Base-by-base conservation (phyloP, 2,329 filamentous ascomycete genomes). In the Aspergillus sp. region DNA sequence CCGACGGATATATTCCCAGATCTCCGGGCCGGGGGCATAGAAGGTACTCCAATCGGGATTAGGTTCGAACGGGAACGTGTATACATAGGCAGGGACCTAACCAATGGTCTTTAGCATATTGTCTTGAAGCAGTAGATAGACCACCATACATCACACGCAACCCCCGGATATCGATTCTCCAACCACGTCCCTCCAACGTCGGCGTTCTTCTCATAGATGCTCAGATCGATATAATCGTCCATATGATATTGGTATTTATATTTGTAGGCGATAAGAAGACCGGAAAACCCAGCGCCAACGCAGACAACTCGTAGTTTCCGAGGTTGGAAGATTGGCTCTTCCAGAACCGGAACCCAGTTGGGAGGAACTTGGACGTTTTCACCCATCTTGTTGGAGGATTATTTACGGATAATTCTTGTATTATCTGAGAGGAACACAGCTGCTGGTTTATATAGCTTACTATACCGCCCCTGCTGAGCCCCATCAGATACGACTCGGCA, bases 21-120 rank as follows among this genome's bases (percentile, higher is more conserved):
- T 73, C 46, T 72, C 70, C 10, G 55, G 52, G 1, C 67, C 66
- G 4, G 55, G 56, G 4, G 66, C 64, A 44, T 70, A 73, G 34
- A 69, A 66, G 3, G 63, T 60, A 2, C 59, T 63, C 67, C 68
- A 72, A 34, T 68, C 58, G 2, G 68, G 68, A 33, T 72, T 71
- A 2, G 68, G 67, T 5, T 68, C 65, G 45, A 68, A 73, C 2
- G 65, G 66, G 10, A 66, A 65, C 12, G 64, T 61, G 43, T 71
- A 71, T 7, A 66, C 64, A 42, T 70, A 54, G 47, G 65, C 44
- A 45, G 56, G 55, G n/a, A 57, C 51, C 19, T 44, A 30, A 29
- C 9, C 19, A 5, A 40, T 28, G 27, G 7, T 7, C 38, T 26
- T 41, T 10, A 27, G 19, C 3, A 8, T 9, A 3, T 9, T 4